Base-by-base conservation (phyloP, 2,329 filamentous ascomycete species). In the Monosporascus ibericus region DNA sequence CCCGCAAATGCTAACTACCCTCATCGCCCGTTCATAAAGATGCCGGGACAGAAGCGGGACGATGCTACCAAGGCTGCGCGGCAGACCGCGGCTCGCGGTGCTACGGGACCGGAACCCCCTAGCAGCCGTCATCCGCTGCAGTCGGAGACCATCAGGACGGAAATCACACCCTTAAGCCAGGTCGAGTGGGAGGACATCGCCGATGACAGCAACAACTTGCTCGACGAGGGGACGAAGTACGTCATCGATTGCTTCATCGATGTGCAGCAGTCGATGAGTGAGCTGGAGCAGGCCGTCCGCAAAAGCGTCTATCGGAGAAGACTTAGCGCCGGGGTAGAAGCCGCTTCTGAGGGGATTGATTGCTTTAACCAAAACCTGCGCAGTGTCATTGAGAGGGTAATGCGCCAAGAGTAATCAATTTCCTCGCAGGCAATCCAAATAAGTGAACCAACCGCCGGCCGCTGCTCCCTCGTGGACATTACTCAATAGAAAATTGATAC, bases 1-100 rank as follows among this genome's bases (percentile, higher is more conserved):
- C 9, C 27, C 9, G 27, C 27, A 11, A 30, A 30, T 25, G 49
- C 57, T 44, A 55, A 53, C n/a, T 52, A 52, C 30, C 51, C 59
- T 24, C 51, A 61, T 46, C 47, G 54, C n/a, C 46, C 7, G 39
- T 53, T 44, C 39, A 49, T 46, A 11, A 46, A 46, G 42, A 46
- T 46, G 42, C 42, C 42, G 3, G 24, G 42, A 17, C 42, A 46
- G 42, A 20, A 15, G 15, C 42, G 20, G 6, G 14, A 24, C 5
- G 42, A 20, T 3, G 22, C 15, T 4, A 17, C 14, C 15, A 15
- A n/a, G 3, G 22, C 42, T 4, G 11, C 18, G 5, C 20, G 11
- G 14, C 17, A 20, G 15, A 46, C 20, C 11, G 24, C 20, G 15
- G 9, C 42, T 20, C 40, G 40, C 11, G 11, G 20, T 20, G 40